These are phyloP conservation scores for Fusarium tupiense DNA, from an alignment of 2,329 filamentous ascomycete genomes.

Conservation along the genomic window DNA sequence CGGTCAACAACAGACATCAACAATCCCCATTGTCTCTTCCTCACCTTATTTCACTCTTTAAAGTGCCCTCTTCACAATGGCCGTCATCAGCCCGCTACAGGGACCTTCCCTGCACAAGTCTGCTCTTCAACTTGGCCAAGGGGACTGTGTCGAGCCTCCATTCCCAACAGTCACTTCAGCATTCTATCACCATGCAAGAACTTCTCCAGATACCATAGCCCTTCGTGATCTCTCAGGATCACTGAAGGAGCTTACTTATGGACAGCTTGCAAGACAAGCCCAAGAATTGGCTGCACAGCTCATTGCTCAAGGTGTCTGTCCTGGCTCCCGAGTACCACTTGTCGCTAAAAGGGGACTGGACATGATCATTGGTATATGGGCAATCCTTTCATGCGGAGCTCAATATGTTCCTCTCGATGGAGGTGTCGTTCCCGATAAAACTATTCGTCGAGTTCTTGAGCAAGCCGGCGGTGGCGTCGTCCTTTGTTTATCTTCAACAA, in stretches of 20 bases:
- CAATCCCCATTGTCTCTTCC: conserved; percentile 28
- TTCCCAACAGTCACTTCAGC: conserved; percentile 53
- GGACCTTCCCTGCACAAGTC: neutral
- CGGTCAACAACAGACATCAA: conserved; percentile 18
- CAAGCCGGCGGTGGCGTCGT: conserved; percentile 57
- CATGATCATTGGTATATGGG: conserved; percentile 67
- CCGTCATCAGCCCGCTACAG: neutral
- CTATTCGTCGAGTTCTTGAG: conserved; percentile 59
- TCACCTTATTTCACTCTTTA: neutral
- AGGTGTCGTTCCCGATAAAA: conserved; percentile 59
- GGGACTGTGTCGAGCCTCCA: conserved; percentile 40
- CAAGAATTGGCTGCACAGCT: conserved; percentile 56
- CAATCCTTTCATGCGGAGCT: conserved; percentile 64
- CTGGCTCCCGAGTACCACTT: conserved; percentile 61
- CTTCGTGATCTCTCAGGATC: conserved; percentile 49
- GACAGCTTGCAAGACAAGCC: conserved; percentile 53
- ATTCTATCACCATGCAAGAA: conserved; percentile 51
- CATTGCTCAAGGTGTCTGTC: conserved; percentile 50
- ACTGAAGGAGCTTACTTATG: conserved; percentile 54
- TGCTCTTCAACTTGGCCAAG: conserved; percentile 24
- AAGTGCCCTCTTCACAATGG: conserved; percentile 11
- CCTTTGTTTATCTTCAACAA: conserved; percentile 57
- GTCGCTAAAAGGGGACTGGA: conserved; percentile 65
- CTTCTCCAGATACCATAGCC: conserved; percentile 51
- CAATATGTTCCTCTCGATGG: conserved; percentile 70